A percentile compares a stretch with the other conserved stretches of the same genome.
These are phyloP conservation scores for Hydrangea macrophylla DNA, from an alignment of 148 eudicot genomes.

Conservation along the genomic window DNA sequence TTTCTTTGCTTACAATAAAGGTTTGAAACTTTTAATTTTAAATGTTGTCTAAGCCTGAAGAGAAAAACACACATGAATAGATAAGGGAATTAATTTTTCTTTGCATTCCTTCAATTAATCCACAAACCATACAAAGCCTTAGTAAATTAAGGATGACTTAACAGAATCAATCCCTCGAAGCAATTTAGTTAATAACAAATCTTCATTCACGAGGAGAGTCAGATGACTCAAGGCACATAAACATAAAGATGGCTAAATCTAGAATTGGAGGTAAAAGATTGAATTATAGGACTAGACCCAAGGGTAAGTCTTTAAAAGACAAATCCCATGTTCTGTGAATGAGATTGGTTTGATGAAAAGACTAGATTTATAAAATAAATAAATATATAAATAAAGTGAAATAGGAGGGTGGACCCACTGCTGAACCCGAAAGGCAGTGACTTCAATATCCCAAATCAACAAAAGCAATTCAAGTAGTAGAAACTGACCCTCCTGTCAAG, in stretches of 20 bases:
- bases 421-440: conserved; percentile 11
- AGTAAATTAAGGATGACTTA: no score
- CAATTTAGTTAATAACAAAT: background rate
- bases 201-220: background rate
- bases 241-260: background rate
- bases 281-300: conserved; percentile 27
- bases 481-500: conserved; percentile 4
- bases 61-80: no score
- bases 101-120: no score
- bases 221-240: background rate
- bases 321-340: conserved; percentile 40
- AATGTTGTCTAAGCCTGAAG: no score
- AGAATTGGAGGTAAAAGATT: conserved; percentile 3
- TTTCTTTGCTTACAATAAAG: no score
- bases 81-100: no score
- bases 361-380: no score
- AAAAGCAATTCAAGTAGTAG: background rate
- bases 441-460: conserved; percentile 8
- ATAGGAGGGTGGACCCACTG: conserved; percentile 13
- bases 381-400: conserved; percentile 11
- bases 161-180: no score
- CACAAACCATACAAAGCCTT: no score
- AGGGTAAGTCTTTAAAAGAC: conserved; percentile 1
- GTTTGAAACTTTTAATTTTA: no score
- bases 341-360: conserved; percentile 18